Conservation (phyloP, 139 green algal species). For the Spirogloea muscicola region DNA sequence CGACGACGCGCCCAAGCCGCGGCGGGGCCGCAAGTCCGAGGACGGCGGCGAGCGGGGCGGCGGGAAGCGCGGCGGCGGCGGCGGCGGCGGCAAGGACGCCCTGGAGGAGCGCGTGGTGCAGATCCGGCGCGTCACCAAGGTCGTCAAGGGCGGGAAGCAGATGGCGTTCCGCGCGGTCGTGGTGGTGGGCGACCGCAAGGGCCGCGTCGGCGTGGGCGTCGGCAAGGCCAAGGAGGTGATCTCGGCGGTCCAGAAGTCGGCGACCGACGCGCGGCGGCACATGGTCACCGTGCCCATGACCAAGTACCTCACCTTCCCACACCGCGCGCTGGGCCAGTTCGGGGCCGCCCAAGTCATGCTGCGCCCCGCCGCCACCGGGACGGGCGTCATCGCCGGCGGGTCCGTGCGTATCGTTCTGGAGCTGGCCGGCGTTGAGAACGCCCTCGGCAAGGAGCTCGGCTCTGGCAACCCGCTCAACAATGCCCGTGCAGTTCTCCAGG, state of each 20-base stretch:
- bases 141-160: constrained; percentile 88
- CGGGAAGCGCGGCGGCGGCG: too few species aligned
- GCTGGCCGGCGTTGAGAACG: constrained; percentile 87
- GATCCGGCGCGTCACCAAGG: constrained; percentile 89
- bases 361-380: constrained; percentile 82
- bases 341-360: constrained; percentile 79
- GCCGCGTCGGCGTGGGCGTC: constrained; percentile 82
- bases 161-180: constrained; percentile 82
- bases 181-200: constrained; percentile 68
- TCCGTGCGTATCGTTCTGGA: constrained; percentile 84
- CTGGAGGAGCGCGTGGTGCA: constrained; percentile 59
- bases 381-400: constrained; percentile 77
- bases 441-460: constrained; percentile 84
- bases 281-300: constrained; percentile 63
- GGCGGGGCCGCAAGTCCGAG: too few species aligned
- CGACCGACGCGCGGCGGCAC: constrained; percentile 68
- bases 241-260: constrained; percentile 74
- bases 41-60: too few species aligned
- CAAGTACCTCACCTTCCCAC: constrained; percentile 70
- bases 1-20: too few species aligned
- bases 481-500: constrained; percentile 59
- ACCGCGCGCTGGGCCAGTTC: constrained; percentile 73
- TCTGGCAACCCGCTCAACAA: constrained; percentile 87
- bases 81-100: too few species aligned
- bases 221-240: constrained; percentile 80